Conservation (phyloP, 2,329 filamentous ascomycete genomes). For the Arthrinium phaeospermum region DNA sequence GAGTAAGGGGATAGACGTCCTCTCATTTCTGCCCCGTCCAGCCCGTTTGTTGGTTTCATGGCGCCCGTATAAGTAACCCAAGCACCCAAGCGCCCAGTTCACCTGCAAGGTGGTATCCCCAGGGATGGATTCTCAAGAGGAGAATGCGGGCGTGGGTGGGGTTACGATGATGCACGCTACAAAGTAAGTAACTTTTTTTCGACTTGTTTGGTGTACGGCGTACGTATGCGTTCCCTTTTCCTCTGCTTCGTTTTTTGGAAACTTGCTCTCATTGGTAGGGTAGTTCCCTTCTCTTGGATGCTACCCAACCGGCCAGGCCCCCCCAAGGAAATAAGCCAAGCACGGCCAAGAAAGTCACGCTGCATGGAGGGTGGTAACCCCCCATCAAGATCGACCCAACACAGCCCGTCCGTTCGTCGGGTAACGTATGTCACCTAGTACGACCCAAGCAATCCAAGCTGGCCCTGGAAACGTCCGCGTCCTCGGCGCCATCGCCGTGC, state of each 20-base stretch:
- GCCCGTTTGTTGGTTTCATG: slow-evolving; percentile 3
- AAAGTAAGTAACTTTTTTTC: background rate
- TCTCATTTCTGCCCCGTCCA: background rate
- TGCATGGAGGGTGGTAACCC: background rate
- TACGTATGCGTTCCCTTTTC: background rate
- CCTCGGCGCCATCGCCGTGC: slow-evolving; percentile 8
- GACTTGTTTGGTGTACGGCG: no score
- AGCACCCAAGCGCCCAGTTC: background rate
- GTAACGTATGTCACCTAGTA: slow-evolving; percentile 1
- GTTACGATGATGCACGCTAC: no score
- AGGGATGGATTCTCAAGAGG: background rate
- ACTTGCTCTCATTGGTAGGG: no score
- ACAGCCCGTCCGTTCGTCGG: background rate
- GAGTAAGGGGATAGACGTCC: background rate
- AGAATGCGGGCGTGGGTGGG: background rate
- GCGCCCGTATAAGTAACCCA: background rate
- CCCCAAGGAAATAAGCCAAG: background rate
- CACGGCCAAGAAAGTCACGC: background rate
- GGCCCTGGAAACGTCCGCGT: background rate
- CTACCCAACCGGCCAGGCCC: slow-evolving; percentile 1
- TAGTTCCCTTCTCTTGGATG: background rate
- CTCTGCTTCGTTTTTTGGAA: no score
- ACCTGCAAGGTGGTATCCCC: background rate
- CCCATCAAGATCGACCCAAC: slow-evolving; percentile 7
- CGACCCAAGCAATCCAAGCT: background rate